These are phyloP conservation scores for Cenchrus purpureus DNA, from an alignment of 176 grass and related monocot species.

Conservation along the genomic window DNA sequence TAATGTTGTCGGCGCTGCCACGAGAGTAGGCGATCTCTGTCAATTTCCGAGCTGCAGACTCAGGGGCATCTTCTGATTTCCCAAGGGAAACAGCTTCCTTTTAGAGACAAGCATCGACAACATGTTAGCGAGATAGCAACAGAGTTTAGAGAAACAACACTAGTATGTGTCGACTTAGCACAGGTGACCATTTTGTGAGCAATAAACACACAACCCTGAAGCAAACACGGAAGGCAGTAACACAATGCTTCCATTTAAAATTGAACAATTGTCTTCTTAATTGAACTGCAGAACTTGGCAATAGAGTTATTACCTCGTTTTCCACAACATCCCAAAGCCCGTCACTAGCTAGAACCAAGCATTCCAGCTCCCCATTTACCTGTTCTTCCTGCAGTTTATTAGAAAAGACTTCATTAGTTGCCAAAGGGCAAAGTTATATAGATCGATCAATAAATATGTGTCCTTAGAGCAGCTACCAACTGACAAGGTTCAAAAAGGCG, in stretches of 20 bases:
- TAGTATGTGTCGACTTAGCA: neutral
- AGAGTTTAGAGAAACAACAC: constrained; percentile 9
- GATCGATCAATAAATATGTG: neutral
- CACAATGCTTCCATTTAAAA: neutral
- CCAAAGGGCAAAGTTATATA: neutral
- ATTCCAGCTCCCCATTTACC: constrained; percentile 71
- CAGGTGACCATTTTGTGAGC: neutral
- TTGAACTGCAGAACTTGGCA: neutral
- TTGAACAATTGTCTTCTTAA: neutral
- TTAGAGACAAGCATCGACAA: constrained; percentile 25
- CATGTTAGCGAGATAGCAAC: constrained; percentile 5
- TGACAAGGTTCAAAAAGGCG: no score
- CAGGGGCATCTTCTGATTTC: constrained; percentile 66
- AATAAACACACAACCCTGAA: constrained; percentile 14
- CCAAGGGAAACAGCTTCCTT: constrained; percentile 77
- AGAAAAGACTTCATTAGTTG: constrained; percentile 29
- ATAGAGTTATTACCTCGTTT: constrained; percentile 80
- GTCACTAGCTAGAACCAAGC: constrained; percentile 91
- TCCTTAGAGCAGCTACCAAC: neutral
- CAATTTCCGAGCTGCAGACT: constrained; percentile 67
- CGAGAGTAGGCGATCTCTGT: constrained; percentile 65
- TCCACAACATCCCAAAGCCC: constrained; percentile 91
- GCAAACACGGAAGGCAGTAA: neutral
- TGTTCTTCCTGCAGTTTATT: constrained; percentile 64
- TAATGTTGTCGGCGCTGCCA: constrained; percentile 79